Conservation (phyloP, 805 yeast genomes). For the Teunomyces panamensis region DNA sequence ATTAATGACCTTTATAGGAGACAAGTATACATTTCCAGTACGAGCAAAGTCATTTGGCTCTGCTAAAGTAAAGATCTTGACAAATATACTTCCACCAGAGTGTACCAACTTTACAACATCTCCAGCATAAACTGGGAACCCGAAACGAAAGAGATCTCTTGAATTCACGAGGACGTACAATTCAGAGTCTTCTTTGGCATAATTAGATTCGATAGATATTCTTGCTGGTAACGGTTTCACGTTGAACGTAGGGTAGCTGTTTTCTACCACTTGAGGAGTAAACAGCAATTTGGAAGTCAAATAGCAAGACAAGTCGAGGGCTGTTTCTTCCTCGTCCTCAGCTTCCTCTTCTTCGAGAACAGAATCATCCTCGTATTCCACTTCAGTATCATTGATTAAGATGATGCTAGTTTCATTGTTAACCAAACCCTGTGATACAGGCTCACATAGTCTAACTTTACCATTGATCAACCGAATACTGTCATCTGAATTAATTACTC, state of each 20-base stretch:
- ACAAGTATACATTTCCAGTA: slow-evolving; percentile 45
- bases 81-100: slow-evolving; percentile 17
- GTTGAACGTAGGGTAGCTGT: slow-evolving; percentile 12
- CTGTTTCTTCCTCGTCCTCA: slow-evolving; percentile 8
- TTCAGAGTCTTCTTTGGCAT: slow-evolving; percentile 35
- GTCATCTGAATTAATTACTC: slow-evolving; percentile 42
- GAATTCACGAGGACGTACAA: slow-evolving; percentile 43
- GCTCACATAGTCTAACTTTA: slow-evolving; percentile 61
- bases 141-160: slow-evolving; percentile 45
- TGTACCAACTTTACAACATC: slow-evolving; percentile 47
- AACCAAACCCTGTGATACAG: slow-evolving; percentile 65
- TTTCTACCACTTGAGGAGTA: slow-evolving; percentile 3
- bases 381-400: slow-evolving; percentile 38
- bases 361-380: slow-evolving; percentile 4
- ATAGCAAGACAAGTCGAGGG: slow-evolving; percentile 31
- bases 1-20: slow-evolving; percentile 61
- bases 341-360: slow-evolving; percentile 10
- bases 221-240: slow-evolving; percentile 30
- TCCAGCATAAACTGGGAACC: slow-evolving; percentile 66
- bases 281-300: slow-evolving; percentile 27
- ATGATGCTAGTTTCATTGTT: slow-evolving; percentile 49
- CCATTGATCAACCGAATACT: slow-evolving; percentile 46
- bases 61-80: slow-evolving; percentile 54
- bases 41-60: slow-evolving; percentile 50
- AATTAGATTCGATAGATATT: slow-evolving; percentile 18